Base-by-base conservation (phyloP, 2,329 filamentous ascomycete species). In the Colletotrichum spaethianum region DNA sequence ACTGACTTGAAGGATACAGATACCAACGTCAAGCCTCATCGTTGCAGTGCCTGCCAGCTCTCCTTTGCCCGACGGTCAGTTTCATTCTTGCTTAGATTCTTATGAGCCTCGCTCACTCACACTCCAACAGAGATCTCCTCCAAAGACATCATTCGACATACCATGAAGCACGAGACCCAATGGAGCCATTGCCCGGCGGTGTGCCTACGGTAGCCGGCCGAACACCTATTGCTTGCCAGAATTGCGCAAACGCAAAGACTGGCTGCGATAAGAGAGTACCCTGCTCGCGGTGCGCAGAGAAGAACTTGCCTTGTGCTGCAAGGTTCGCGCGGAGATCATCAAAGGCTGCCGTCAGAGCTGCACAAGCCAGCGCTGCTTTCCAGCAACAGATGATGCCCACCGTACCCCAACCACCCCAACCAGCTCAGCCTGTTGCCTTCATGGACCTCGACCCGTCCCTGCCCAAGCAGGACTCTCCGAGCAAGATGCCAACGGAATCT, bases 21-120 rank as follows among this genome's bases (percentile, higher is more conserved):
- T 72, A 89, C 87, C 70, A 87, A 88, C 75, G 86, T 89, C 52
- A 89, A 89, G 76, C 87, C 87, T 14, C 83, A 88, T 75, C 82
- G 84, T 48, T 89, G 87, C 74, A 81, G 80, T 65, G 80, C 81
- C 44, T 89, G 87, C 74, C 83, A 86, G 57, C 79, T 89, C 6
- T 85, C 83, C 3, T 89, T 88, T 77, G 82, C 86, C 33, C 78
- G 87, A 79, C 85, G 84, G 86, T 85, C 79, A 74, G 80, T 75
- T 40, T 28, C 18, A n/a, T 38, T 33, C 40, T 33, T 16, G 12
- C 26, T 8, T 18, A 5, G 4, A 16, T 20, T 23, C 4, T 60
- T 4, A n/a, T 8, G 28, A 52, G 20, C 74, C 40, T 67, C 74
- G 56, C 73, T 70, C 57, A 64, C 73, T 75, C 33, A 78, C 72